These are phyloP conservation scores for Mortierella sp. DNA, from an alignment of 371 early-diverging fungal genomes.

Conservation along the genomic window DNA sequence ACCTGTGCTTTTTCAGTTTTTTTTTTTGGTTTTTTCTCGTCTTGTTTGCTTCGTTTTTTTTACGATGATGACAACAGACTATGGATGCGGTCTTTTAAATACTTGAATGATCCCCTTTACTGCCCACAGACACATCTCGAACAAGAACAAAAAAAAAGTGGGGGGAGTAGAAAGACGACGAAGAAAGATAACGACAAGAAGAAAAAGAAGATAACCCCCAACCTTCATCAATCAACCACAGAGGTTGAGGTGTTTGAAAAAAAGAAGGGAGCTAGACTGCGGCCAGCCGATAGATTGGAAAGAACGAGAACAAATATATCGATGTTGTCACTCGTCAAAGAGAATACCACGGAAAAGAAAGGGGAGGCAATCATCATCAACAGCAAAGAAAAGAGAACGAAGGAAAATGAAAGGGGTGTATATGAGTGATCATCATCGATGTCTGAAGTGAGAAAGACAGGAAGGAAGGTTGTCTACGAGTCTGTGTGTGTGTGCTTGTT, in stretches of 20 bases:
- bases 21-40: neutral
- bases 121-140: neutral
- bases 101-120: conserved; percentile 1
- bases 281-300: neutral
- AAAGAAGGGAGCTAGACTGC: neutral
- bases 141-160: neutral
- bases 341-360: neutral
- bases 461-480: too few relatives aligned
- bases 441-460: too few relatives aligned
- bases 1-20: neutral
- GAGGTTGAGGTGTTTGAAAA: too few relatives aligned
- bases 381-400: neutral
- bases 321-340: too few relatives aligned
- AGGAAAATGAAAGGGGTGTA: neutral
- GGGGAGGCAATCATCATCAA: neutral
- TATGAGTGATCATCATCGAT: too few relatives aligned
- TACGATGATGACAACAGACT: neutral
- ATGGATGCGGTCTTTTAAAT: neutral
- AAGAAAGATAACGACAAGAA: neutral
- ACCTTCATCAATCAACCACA: neutral
- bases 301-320: conserved; percentile 8
- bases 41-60: neutral
- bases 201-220: neutral
- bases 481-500: neutral
- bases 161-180: neutral